Conservation (phyloP, 2,329 filamentous ascomycete species). For the Aspergillus niger region DNA sequence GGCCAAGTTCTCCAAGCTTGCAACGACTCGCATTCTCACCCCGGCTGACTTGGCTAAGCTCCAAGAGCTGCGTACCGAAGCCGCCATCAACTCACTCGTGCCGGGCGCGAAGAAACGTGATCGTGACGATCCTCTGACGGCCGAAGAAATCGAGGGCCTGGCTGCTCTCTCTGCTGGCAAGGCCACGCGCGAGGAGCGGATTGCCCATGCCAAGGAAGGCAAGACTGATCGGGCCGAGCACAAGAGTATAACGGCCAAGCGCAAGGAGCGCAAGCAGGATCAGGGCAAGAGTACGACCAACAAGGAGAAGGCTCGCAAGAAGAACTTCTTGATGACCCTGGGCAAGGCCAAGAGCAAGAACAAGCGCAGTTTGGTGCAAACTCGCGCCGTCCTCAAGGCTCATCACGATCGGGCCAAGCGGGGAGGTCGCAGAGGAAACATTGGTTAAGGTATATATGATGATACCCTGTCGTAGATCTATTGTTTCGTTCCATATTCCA, state of each 20-base stretch:
- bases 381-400: constrained; percentile 74
- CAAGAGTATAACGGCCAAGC: constrained; percentile 79
- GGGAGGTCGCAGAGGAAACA: constrained; percentile 79
- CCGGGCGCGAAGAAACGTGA: constrained; percentile 59
- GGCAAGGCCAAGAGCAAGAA: constrained; percentile 95
- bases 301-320: constrained; percentile 92
- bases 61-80: constrained; percentile 76
- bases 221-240: constrained; percentile 77
- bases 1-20: constrained; percentile 56
- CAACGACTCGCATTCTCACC: constrained; percentile 91
- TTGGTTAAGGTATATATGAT: constrained; percentile 22
- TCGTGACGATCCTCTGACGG: constrained; percentile 84
- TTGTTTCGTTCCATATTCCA: not conserved
- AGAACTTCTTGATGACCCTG: constrained; percentile 98
- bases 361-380: constrained; percentile 89
- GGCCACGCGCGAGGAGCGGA: constrained; percentile 83
- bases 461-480: not conserved
- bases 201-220: constrained; percentile 79
- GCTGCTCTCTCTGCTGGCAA: constrained; percentile 72
- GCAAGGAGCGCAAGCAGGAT: constrained; percentile 81
- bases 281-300: constrained; percentile 97
- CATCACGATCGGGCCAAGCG: constrained; percentile 82
- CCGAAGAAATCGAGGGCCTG: constrained; percentile 86
- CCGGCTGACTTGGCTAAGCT: constrained; percentile 96
- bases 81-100: constrained; percentile 67